Conservation (phyloP, 164 flowering plant species). For the Chimonanthus praecox region DNA sequence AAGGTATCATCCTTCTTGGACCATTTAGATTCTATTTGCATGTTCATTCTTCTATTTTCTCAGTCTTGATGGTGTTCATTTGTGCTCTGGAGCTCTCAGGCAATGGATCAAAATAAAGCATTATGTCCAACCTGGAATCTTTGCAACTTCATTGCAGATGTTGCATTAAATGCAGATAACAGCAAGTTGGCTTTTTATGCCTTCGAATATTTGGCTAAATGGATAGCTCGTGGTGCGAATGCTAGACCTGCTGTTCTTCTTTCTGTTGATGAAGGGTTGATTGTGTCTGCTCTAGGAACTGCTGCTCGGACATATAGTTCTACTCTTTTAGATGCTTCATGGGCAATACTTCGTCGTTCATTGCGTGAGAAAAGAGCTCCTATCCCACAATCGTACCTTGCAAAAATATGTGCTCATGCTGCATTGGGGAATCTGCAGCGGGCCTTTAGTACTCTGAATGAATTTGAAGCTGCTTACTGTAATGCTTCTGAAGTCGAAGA, state of each 20-base stretch:
- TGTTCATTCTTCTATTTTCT: constrained; percentile 5
- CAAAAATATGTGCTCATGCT: constrained; percentile 68
- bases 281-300: constrained; percentile 66
- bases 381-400: constrained; percentile 66
- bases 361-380: constrained; percentile 71
- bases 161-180: constrained; percentile 63
- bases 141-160: constrained; percentile 60
- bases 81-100: constrained; percentile 31
- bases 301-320: constrained; percentile 66
- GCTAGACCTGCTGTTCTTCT: constrained; percentile 51
- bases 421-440: constrained; percentile 63
- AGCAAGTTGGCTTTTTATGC: constrained; percentile 74
- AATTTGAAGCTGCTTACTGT: constrained; percentile 61
- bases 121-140: constrained; percentile 66
- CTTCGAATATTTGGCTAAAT: constrained; percentile 70
- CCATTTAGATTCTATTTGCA: not conserved
- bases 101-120: constrained; percentile 82
- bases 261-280: constrained; percentile 78
- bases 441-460: constrained; percentile 70
- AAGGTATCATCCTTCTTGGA: constrained; percentile 42
- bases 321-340: constrained; percentile 75
- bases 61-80: not conserved
- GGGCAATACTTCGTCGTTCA: constrained; percentile 71
- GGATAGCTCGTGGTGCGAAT: constrained; percentile 71
- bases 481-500: constrained; percentile 38